These are phyloP conservation scores for Corylus heterophylla DNA, from an alignment of 306 rosid species.

Conservation along the genomic window DNA sequence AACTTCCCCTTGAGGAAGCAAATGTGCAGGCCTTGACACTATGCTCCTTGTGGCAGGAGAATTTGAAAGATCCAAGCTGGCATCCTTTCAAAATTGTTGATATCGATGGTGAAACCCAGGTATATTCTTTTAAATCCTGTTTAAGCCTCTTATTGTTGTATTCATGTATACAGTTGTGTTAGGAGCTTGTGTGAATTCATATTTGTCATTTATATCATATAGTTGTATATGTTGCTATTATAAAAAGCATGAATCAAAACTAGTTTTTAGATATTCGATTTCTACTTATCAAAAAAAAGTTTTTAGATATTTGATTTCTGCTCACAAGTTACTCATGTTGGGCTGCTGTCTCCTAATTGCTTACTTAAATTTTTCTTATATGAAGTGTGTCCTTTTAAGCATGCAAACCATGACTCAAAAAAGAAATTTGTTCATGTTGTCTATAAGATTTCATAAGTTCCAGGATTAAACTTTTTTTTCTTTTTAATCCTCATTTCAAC, in stretches of 20 bases:
- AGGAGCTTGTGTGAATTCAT: background rate
- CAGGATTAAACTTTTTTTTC: background rate
- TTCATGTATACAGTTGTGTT: conserved; percentile 1
- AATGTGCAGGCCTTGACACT: conserved; percentile 57
- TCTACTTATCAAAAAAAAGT: no score
- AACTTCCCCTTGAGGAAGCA: conserved; percentile 54
- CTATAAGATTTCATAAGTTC: background rate
- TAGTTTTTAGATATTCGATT: background rate
- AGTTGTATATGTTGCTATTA: background rate
- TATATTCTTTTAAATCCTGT: conserved; percentile 26
- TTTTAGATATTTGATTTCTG: background rate
- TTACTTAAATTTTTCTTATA: background rate
- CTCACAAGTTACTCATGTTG: conserved; percentile 5
- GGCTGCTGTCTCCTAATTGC: background rate
- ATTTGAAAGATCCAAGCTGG: conserved; percentile 68
- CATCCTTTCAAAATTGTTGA: conserved; percentile 69
- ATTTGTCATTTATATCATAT: background rate
- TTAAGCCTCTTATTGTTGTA: conserved; percentile 6
- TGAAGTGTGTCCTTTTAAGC: background rate
- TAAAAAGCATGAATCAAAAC: background rate
- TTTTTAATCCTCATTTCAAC: conserved; percentile 1
- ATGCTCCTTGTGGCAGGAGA: conserved; percentile 91
- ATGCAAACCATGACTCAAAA: background rate
- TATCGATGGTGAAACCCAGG: conserved; percentile 46
- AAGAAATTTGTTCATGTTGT: background rate